A percentile compares a stretch with the other conserved stretches of the same genome.
Evolutionary conservation across 228 moss, liverwort and hornwort genomes (phyloP).

Genomic region (Sphagnum magellanicum): DNA sequence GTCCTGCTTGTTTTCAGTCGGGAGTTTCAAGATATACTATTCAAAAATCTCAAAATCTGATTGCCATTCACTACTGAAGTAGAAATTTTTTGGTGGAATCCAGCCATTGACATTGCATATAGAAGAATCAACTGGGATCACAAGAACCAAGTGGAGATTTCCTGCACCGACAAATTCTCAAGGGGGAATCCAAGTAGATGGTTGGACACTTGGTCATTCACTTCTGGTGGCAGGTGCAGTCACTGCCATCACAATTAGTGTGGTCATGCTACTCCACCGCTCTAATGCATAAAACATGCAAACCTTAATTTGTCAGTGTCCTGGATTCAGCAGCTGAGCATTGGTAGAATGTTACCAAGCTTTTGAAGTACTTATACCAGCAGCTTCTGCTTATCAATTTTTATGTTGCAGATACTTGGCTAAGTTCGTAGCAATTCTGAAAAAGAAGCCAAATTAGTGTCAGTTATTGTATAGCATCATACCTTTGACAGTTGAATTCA

Average conservation of each 20-base stretch:
- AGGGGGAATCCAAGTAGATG: slow-evolving; percentile 35
- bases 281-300: slow-evolving; percentile 36
- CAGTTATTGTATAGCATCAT: too few species aligned
- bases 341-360: too few species aligned
- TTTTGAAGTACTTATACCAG: too few species aligned
- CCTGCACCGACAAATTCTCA: slow-evolving; percentile 27
- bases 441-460: too few species aligned
- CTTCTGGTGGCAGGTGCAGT: slow-evolving; percentile 79
- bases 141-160: slow-evolving; percentile 14
- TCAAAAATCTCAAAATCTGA: not conserved
- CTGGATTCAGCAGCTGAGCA: too few species aligned
- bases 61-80: not conserved
- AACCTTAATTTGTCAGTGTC: too few species aligned
- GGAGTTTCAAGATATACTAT: too few species aligned
- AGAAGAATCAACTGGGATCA: slow-evolving; percentile 21
- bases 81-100: not conserved
- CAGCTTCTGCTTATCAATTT: too few species aligned
- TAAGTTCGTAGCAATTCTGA: too few species aligned
- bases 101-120: not conserved
- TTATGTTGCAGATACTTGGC: too few species aligned
- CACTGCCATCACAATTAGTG: slow-evolving; percentile 65
- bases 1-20: not conserved
- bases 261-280: slow-evolving; percentile 68
- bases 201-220: slow-evolving; percentile 58
- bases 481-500: too few species aligned